These are phyloP conservation scores for Urtica urens DNA, from an alignment of 306 rosid species.

Conservation along the genomic window DNA sequence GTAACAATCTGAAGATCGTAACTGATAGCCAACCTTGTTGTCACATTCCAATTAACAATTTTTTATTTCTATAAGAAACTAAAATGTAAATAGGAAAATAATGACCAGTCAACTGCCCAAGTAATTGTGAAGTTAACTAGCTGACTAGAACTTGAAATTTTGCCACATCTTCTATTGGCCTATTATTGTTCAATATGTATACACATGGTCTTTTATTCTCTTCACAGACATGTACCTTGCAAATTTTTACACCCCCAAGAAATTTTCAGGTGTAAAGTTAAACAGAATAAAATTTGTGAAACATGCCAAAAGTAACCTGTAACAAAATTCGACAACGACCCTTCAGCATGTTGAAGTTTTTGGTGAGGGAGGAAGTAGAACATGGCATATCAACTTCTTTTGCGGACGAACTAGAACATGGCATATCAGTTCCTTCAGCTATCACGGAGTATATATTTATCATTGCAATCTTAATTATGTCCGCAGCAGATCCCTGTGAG, in stretches of 20 bases:
- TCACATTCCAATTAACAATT: no score
- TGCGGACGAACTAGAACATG: slow-evolving; percentile 29
- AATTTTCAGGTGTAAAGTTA: neutral
- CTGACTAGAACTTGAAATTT: no score
- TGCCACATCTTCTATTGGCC: neutral
- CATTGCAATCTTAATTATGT: slow-evolving; percentile 87
- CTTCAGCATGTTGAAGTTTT: slow-evolving; percentile 36
- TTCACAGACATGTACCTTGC: no score
- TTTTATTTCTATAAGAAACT: no score
- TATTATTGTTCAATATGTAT: neutral
- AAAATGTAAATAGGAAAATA: neutral
- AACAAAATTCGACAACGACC: slow-evolving; percentile 66
- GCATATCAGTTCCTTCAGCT: slow-evolving; percentile 19
- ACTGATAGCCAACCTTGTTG: neutral
- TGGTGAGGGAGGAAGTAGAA: slow-evolving; percentile 31
- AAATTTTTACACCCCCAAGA: no score
- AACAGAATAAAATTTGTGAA: neutral
- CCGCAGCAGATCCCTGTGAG: slow-evolving; percentile 91
- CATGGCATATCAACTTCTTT: slow-evolving; percentile 21
- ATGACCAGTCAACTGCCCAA: neutral
- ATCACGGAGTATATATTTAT: slow-evolving; percentile 51
- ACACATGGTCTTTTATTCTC: slow-evolving; percentile 7
- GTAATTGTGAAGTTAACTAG: neutral
- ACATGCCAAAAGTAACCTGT: slow-evolving; percentile 43
- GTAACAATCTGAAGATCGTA: neutral